Evolutionary conservation across 2,329 filamentous ascomycete species (phyloP), one percentile per base, ranked within the genome.

Genomic region (Fusarium ambrosium): DNA sequence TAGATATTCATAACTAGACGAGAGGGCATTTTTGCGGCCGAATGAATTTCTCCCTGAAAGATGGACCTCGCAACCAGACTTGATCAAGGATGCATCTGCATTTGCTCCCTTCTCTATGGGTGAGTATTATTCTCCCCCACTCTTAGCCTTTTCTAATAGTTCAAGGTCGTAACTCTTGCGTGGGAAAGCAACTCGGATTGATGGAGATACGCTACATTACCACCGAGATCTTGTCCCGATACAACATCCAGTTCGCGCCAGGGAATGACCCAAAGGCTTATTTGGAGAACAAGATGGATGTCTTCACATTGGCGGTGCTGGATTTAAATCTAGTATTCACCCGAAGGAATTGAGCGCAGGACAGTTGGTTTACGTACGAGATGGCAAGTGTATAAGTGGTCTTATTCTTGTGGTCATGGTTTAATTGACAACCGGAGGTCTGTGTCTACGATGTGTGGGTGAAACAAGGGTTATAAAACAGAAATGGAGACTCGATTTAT

Each of bases 1-100:
- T 64, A 32, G 29, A 32, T 32, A 8, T 37, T 16, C 2, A 4
- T 13, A 2, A 10, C 4, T 27, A 64, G 66, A 59, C 37, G 78
- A 79, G 74, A 29, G 80, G 68, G 79, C 74, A 29, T 84, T 83
- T 67, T 78, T 71, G 39, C 58, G 62, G 3, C 73, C 77, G 8
- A 64, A 70, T 1, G 79, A 82, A 24, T 85, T 84, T 60, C 78
- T 85, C 7, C 84, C 84, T 2, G 83, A 85, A 62, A 77, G 84
- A 29, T 85, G 82, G 82, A 82, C 79, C 3, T 77, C 77, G 5
- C 69, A 65, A 16, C 78, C 77, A 3, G 79, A 84, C 10, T 68
- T 85, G 66, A 73, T 81, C n/a, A 79, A 74, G 24, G 79, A 84
- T 60, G 63, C 69, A 27, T 72, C 76, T 1, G 82, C 79, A 1